Evolutionary conservation across 75 land plant genomes (phyloP), one percentile per base, ranked within the genome.

Genomic region (Pinus taeda): DNA sequence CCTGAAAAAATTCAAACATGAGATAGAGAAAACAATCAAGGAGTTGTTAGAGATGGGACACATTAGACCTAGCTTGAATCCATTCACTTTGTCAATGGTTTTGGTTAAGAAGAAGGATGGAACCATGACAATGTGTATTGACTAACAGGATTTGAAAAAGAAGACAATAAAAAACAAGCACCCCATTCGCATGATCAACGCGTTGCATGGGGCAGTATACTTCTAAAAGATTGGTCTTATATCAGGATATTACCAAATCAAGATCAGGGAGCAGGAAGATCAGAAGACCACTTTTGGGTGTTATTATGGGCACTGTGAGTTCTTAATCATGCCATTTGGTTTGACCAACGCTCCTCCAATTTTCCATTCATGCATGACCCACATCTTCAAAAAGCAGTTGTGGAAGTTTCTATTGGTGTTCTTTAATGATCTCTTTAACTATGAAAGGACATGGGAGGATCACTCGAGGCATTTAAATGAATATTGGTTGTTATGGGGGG

Each of bases 61-160:
- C 21, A 79, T 79, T 11, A 57, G 0, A 1, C 78, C 61, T 4
- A 74, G 0, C 60, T 57, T n/a, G 3, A 39, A 15, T 17, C 57
- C 78, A 15, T 74, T 79, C 74, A 37, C 15, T 8, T 22, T 45
- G 3, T 77, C 0, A 33, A 0, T 79, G 15, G 15, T 79, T 7
- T 49, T 74, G 6, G 66, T 74, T 3, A 59, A 59, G 37, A 79
- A 79, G 49, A 79, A 79, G 22, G 62, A 79, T 60, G 29, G 67
- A 20, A 45, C 81, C 18, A 74, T 24, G 24, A 20, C 1, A 20
- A 74, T 63, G 62, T 79, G 70, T 2, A 26, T 79, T 20, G 77
- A 74, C 60, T 79, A 79, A 45, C 11, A 24, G 33, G 20, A n/a
- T 13, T 60, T 79, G 17, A 74, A 74, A 39, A 79, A 63, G 55